Evolutionary conservation across 2,329 filamentous ascomycete genomes (phyloP), one percentile per base, ranked within the genome.

Genomic region (Alternaria brassicicola): DNA sequence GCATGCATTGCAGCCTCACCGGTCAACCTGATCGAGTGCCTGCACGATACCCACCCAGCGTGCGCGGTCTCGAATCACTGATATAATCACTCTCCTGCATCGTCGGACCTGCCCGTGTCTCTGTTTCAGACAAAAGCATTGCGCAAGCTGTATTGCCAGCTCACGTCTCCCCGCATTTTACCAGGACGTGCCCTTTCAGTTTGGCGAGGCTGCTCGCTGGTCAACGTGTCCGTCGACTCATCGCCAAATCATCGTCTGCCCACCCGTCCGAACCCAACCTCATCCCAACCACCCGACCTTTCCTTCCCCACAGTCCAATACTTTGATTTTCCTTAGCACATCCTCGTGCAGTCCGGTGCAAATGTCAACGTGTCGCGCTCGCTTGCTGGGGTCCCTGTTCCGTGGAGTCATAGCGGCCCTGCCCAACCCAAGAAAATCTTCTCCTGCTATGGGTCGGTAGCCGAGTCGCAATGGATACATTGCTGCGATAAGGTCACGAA

Each of bases 1-100:
- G 46, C 61, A 66, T 61, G 68, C 65, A 61, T 65, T 57, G 66
- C 64, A 71, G 67, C 69, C 67, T 69, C 66, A 71, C 67, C 66
- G 68, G 67, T 66, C 55, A 57, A 55, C 55, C 54, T 56, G 43
- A 54, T 46, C 23, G 30, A 17, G 35, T 47, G 33, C 47, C 30
- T 49, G 48, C 54, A 53, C 48, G 42, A 55, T 46, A 30, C 55
- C 51, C 55, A 58, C 36, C 36, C 55, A 55, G 36, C 33, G 45
- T 28, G 36, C 21, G 21, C 42, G 55, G 45, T 52, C 47, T 52
- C 52, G 59, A 60, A 57, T 47, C 46, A 36, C 25, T 17, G 13
- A 50, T 47, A 52, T 46, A 31, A 23, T 43, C 36, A 39, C 47
- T 9, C 17, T 50, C 35, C 49, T 51, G 35, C 30, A 50, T 59